Base-by-base conservation (phyloP, 2,329 filamentous ascomycete genomes). In the Claviceps citrina region DNA sequence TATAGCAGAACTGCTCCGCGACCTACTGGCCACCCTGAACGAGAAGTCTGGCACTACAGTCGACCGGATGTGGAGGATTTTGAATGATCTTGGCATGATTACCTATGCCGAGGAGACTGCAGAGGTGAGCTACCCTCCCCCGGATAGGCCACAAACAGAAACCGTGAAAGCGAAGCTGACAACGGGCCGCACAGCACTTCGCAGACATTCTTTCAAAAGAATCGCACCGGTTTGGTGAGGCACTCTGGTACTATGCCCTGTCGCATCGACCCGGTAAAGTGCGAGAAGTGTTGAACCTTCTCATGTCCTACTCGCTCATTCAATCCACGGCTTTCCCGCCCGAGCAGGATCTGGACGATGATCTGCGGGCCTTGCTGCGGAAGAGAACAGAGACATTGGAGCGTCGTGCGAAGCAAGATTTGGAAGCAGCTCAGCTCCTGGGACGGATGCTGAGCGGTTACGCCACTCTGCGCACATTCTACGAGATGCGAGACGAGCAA, bases 361-460 rank as follows among this genome's bases (percentile, higher is more conserved):
- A 81, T 43, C 72, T 96, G 9, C 68, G 67, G 40, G 66, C 70
- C 12, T 68, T 96, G 31, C 70, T 95, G 39, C 71, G 70, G 40
- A 76, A 80, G 38, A 82, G 86, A 10, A 80, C 79, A 48, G 62
- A 73, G 12, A 80, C 82, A 1, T 67, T 96, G 3, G 75, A 79
- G 41, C 67, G 73, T 24, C 76, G 89, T 39, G 82, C 84, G 5
- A 70, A 72, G 20, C 71, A 80, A 39, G 89, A 95, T 51, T 64
- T 81, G 25, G 81, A 87, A 54, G 87, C 85, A 7, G 89, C 87
- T 7, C 73, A 83, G 49, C 72, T 94, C 9, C 68, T 96, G 3
- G 84, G 87, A 35, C 82, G 81, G 45, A 81, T 87, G 61, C 76
- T 95, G 8, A 91, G 84, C 55, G 89, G 89, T 18, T 96, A 96